These are phyloP conservation scores for Ambrosia trifida DNA, from an alignment of 129 eudicot species.

Conservation along the genomic window DNA sequence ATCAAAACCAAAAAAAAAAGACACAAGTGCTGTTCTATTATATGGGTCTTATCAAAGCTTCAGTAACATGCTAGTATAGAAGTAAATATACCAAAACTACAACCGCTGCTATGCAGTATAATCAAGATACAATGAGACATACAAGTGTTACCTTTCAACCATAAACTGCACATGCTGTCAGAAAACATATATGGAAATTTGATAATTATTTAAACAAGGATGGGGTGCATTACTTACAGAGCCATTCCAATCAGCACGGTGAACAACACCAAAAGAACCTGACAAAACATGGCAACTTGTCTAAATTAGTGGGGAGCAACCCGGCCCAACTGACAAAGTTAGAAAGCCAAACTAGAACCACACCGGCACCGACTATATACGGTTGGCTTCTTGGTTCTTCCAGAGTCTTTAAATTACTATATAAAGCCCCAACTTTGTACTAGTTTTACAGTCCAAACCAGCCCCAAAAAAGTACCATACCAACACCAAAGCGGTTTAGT, in stretches of 20 bases:
- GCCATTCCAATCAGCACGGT: slow-evolving; percentile 95
- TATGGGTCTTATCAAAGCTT: neutral
- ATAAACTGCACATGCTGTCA: neutral
- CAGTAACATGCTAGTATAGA: neutral
- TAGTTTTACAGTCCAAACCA: neutral
- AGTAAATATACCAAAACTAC: neutral
- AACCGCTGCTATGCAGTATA: slow-evolving; percentile 1
- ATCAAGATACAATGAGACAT: slow-evolving; percentile 15
- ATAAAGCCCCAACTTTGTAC: neutral
- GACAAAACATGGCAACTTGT: slow-evolving; percentile 29
- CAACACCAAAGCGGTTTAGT: neutral
- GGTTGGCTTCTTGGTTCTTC: neutral
- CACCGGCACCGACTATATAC: neutral
- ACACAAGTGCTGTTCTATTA: neutral
- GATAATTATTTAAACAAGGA: slow-evolving; percentile 12
- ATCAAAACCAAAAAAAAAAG: neutral
- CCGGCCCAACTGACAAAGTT: neutral
- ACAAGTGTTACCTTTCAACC: neutral
- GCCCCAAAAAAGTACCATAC: neutral
- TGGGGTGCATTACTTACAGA: slow-evolving; percentile 59
- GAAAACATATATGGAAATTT: slow-evolving; percentile 8
- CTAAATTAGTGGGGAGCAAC: neutral
- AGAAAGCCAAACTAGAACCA: neutral
- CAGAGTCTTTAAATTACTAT: neutral
- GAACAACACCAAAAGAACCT: slow-evolving; percentile 96